Evolutionary conservation across 495 filamentous ascomycete species (phyloP), one percentile per base, ranked within the genome.

Genomic region (Aspergillus ostianus): DNA sequence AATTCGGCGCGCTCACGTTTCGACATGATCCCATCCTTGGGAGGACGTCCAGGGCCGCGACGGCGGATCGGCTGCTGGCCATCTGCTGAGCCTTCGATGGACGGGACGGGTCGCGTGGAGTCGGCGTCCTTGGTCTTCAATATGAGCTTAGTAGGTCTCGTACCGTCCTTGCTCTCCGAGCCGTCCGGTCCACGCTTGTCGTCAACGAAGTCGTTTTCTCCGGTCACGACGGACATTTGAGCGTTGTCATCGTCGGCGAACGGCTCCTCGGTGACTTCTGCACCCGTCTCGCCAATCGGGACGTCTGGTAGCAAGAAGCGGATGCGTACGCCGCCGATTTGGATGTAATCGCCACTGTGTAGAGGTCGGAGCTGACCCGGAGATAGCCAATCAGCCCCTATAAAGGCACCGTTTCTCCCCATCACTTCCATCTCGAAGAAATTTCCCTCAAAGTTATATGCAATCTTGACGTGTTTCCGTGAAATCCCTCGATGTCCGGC

Each of bases 11-110:
- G 79, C 70, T 91, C 90, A 44, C 91, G 84, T 76, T 96, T 96
- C 8, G 92, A 96, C 84, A 95, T 92, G 68, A 94, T 85, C 7
- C 92, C 92, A 71, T 96, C 89, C 79, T 96, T 96, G 9, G 92
- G 92, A 48, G 92, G 92, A 55, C 92, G 78, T 32, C 92, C 92
- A 48, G 92, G 92, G 12, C 92, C 92, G 55, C 90, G 87, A 55
- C 91, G 89, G 67, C 86, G 90, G 4, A 80, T 78, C 6, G 84
- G 81, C 54, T 76, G 78, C 56, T 70, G 67, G 57, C 68, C 72
- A 51, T 75, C 77, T 17, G 64, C 69, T 0, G 59, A 59, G n/a
- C 59, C 58, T 51, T 80, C 77, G 7, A 77, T 67, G 6, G 76
- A 77, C 23, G 62, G 64, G n/a, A 68, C 53, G 13, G 67, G 50